Evolutionary conservation across 176 grass and related monocot genomes (phyloP).

Genomic region (Lolium multiflorum): DNA sequence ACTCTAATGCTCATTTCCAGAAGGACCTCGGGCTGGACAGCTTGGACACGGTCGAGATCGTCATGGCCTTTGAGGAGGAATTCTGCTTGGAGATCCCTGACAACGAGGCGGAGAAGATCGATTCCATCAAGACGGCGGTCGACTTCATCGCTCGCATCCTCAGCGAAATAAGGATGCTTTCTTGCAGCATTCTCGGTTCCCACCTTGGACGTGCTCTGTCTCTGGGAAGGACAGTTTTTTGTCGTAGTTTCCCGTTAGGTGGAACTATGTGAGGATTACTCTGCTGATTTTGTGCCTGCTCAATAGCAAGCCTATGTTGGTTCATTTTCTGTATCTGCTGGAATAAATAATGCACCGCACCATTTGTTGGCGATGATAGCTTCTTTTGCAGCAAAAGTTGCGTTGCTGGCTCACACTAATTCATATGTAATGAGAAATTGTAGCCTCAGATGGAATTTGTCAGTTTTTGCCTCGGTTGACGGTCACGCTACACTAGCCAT

Average conservation of each 20-base stretch:
- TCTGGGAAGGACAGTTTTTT: not conserved
- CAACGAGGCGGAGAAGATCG: conserved; percentile 87
- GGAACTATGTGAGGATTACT: conserved; percentile 13
- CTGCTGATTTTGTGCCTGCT: not conserved
- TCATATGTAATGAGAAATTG: not conserved
- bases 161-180: conserved; percentile 65
- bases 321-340: not conserved
- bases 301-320: not conserved
- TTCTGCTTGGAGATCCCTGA: conserved; percentile 84
- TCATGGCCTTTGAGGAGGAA: conserved; percentile 91
- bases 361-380: not conserved
- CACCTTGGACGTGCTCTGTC: not conserved
- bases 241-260: not conserved
- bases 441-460: not conserved
- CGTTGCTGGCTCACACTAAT: not conserved
- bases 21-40: conserved; percentile 87
- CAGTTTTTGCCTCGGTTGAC: not conserved
- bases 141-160: conserved; percentile 81
- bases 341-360: conserved; percentile 36
- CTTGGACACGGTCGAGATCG: conserved; percentile 73
- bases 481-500: not conserved
- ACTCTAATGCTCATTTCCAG: conserved; percentile 73
- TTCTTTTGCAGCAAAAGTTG: not conserved
- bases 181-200: not conserved
- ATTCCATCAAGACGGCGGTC: conserved; percentile 68